Conservation (phyloP, 2,329 filamentous ascomycete species). For the Aspergillus sp. region DNA sequence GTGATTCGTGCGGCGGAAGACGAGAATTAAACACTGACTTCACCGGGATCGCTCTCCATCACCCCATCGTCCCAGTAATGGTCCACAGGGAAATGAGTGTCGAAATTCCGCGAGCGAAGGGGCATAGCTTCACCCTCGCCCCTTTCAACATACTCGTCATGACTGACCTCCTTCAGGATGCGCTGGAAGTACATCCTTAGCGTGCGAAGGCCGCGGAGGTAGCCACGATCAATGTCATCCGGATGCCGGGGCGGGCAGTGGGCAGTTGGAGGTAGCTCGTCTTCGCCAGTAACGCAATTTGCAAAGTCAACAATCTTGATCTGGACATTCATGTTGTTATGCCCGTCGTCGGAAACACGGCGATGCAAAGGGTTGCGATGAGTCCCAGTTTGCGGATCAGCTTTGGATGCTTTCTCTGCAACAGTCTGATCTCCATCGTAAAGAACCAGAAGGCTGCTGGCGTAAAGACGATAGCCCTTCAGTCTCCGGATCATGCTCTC, state of each 20-base stretch:
- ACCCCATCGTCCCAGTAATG: slow-evolving; percentile 34
- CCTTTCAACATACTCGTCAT: slow-evolving; percentile 36
- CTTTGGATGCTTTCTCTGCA: slow-evolving; percentile 12
- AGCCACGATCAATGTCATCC: slow-evolving; percentile 74
- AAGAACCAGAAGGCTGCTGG: slow-evolving; percentile 85
- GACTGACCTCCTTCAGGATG: slow-evolving; percentile 68
- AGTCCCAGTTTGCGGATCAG: slow-evolving; percentile 14
- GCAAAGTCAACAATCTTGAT: slow-evolving; percentile 98
- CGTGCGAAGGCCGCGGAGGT: slow-evolving; percentile 72
- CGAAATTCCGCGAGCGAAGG: slow-evolving; percentile 23
- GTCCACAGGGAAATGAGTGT: slow-evolving; percentile 20
- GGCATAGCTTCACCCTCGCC: slow-evolving; percentile 35
- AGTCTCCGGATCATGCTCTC: slow-evolving; percentile 74
- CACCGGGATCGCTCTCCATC: slow-evolving; percentile 34
- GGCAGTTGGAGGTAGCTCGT: slow-evolving; percentile 48
- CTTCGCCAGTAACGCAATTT: slow-evolving; percentile 87
- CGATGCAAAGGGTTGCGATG: slow-evolving; percentile 26
- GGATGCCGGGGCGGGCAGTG: slow-evolving; percentile 74
- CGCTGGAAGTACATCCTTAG: slow-evolving; percentile 75
- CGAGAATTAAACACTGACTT: slow-evolving; percentile 31
- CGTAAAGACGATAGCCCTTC: slow-evolving; percentile 86
- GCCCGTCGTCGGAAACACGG: slow-evolving; percentile 25
- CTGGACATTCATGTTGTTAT: slow-evolving; percentile 45
- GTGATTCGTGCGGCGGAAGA: slow-evolving; percentile 5
- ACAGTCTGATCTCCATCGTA: slow-evolving; percentile 66